Conservation (phyloP, 768 basidiomycete species). For the Mrakia blollopis region DNA sequence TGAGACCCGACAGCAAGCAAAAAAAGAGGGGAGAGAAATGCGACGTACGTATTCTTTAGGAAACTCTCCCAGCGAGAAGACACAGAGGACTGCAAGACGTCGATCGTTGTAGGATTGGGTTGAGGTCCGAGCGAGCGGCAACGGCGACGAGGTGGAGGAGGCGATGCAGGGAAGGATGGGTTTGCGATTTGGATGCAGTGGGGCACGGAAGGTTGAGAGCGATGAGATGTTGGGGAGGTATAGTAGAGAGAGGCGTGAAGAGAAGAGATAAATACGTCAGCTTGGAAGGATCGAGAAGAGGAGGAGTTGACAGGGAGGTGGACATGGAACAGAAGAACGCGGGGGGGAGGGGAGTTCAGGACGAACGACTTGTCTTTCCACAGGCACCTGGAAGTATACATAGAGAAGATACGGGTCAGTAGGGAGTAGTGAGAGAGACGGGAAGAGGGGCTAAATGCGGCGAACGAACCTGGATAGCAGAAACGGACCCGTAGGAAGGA, state of each 20-base stretch:
- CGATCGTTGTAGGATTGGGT: too few relatives aligned
- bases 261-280: too few relatives aligned
- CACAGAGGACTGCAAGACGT: constrained; percentile 60
- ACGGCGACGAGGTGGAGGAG: not conserved
- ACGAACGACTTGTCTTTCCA: constrained; percentile 57
- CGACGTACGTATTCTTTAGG: constrained; percentile 73
- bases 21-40: too few relatives aligned
- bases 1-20: not conserved
- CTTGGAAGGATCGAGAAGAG: not conserved
- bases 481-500: too few relatives aligned
- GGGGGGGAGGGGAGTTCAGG: not conserved
- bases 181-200: too few relatives aligned
- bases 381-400: constrained; percentile 69
- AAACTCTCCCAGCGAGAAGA: constrained; percentile 90
- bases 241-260: too few relatives aligned
- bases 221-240: too few relatives aligned
- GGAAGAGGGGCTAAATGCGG: too few relatives aligned
- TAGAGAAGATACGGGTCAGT: not conserved
- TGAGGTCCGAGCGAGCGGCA: not conserved
- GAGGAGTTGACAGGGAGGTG: not conserved
- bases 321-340: constrained; percentile 25
- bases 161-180: constrained; percentile 5
- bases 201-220: too few relatives aligned
- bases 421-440: too few relatives aligned
- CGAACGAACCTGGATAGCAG: too few relatives aligned